A percentile compares a stretch with the other conserved stretches of the same genome.
phyloP scores from a whole-genome alignment of 106 monocot species.

The Acanthochlamys bracteata region DNA sequence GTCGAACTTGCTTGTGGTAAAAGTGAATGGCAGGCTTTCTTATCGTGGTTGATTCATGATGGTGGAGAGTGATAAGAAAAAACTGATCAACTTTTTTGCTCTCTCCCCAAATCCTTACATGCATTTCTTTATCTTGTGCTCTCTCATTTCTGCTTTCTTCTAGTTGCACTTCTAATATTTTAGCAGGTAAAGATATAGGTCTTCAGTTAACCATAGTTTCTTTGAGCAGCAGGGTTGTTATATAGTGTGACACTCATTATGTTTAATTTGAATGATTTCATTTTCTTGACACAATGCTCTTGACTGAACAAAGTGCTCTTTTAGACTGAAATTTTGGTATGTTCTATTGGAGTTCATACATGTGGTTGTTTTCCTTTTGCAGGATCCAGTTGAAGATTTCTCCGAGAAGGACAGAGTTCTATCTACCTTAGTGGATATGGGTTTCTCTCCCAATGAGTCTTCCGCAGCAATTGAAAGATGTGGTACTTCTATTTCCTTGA shows the following conservation, averaged over 20 bases:
- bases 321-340: neutral
- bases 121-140: too few species aligned
- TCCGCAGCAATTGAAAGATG: conserved; percentile 8
- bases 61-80: too few species aligned
- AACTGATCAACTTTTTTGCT: too few species aligned
- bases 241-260: neutral
- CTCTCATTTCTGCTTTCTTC: too few species aligned
- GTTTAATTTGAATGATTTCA: neutral
- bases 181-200: neutral
- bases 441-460: neutral
- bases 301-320: neutral
- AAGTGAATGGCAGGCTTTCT: too few species aligned
- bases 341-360: neutral
- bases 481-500: neutral
- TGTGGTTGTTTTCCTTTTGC: neutral
- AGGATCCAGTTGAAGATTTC: neutral
- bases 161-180: too few species aligned
- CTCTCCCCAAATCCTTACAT: too few species aligned
- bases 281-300: too few species aligned
- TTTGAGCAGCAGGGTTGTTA: neutral
- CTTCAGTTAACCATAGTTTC: neutral
- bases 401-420: neutral
- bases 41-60: too few species aligned
- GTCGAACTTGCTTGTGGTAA: too few species aligned
- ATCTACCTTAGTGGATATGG: conserved; percentile 7